Percentiles rank a stretch among this genome's conserved stretches.
These are phyloP conservation scores for Metroxylon sagu DNA, from an alignment of 176 grass and related monocot species.

Conservation along the genomic window DNA sequence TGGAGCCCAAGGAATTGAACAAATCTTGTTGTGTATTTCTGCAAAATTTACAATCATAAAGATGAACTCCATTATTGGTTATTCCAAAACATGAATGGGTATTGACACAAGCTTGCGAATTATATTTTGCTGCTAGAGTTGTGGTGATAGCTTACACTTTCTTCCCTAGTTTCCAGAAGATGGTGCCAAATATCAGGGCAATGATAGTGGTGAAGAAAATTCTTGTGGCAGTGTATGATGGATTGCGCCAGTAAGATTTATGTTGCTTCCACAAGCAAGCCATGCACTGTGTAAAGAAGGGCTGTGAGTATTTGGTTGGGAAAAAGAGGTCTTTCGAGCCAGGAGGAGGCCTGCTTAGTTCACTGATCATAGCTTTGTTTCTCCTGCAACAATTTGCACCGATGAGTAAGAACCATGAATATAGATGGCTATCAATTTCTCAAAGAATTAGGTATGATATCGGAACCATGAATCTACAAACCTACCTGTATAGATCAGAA, in stretches of 20 bases:
- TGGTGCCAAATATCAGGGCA: conserved; percentile 75
- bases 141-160: conserved; percentile 49
- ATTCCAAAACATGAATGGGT: too few species aligned
- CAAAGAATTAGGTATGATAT: too few species aligned
- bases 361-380: conserved; percentile 75
- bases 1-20: conserved; percentile 76
- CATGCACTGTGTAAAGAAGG: conserved; percentile 66
- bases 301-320: conserved; percentile 53
- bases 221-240: conserved; percentile 82
- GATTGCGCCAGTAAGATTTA: conserved; percentile 89
- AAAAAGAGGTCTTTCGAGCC: conserved; percentile 75
- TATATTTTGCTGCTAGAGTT: too few species aligned
- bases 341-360: conserved; percentile 49
- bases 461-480: neutral
- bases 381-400: conserved; percentile 42
- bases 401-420: neutral
- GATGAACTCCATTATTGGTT: too few species aligned
- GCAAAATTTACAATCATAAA: conserved; percentile 16
- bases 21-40: conserved; percentile 51
- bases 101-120: too few species aligned
- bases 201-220: conserved; percentile 90
- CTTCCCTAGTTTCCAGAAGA: conserved; percentile 70
- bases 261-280: conserved; percentile 94
- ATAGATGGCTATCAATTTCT: too few species aligned
- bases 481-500: conserved; percentile 65